A percentile compares a stretch with the other conserved stretches of the same genome.
These are phyloP conservation scores for Nakazawaea populi DNA, from an alignment of 805 yeast species.

Conservation along the genomic window DNA sequence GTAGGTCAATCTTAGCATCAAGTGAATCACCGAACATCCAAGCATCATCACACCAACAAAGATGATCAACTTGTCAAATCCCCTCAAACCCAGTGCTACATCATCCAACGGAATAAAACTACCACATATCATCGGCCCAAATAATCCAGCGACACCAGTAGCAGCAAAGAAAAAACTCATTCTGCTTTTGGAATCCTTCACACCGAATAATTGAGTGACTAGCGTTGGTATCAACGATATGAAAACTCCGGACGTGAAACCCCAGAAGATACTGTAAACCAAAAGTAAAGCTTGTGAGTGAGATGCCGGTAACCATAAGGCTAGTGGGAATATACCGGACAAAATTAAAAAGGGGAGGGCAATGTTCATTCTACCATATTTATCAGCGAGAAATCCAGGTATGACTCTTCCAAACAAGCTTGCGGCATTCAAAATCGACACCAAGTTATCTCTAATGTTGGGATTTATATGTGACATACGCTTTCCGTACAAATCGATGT, in stretches of 20 bases:
- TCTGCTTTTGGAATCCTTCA: slow-evolving; percentile 25
- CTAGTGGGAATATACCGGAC: slow-evolving; percentile 24
- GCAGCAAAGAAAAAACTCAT: slow-evolving; percentile 22
- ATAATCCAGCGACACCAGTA: slow-evolving; percentile 23
- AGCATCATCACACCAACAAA: slow-evolving; percentile 26
- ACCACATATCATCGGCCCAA: slow-evolving; percentile 31
- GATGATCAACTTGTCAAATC: slow-evolving; percentile 24
- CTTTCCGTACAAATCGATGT: slow-evolving; percentile 13
- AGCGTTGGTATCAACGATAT: slow-evolving; percentile 28
- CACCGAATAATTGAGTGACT: slow-evolving; percentile 28
- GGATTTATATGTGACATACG: slow-evolving; percentile 4
- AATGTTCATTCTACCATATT: slow-evolving; percentile 39
- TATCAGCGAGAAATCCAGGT: slow-evolving; percentile 42
- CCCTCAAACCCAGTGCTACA: slow-evolving; percentile 13
- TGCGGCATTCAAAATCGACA: slow-evolving; percentile 27
- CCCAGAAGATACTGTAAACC: slow-evolving; percentile 27
- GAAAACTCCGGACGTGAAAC: slow-evolving; percentile 27
- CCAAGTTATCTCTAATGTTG: slow-evolving; percentile 2
- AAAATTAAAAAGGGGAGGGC: slow-evolving; percentile 23
- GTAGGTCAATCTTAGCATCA: neutral
- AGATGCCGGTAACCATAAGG: slow-evolving; percentile 27
- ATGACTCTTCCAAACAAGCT: slow-evolving; percentile 46
- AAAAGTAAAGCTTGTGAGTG: slow-evolving; percentile 13
- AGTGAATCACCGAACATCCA: slow-evolving; percentile 8
- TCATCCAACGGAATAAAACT: slow-evolving; percentile 22